Evolutionary conservation across 2,329 filamentous ascomycete species (phyloP).

Genomic region (Helminthosporium solani): DNA sequence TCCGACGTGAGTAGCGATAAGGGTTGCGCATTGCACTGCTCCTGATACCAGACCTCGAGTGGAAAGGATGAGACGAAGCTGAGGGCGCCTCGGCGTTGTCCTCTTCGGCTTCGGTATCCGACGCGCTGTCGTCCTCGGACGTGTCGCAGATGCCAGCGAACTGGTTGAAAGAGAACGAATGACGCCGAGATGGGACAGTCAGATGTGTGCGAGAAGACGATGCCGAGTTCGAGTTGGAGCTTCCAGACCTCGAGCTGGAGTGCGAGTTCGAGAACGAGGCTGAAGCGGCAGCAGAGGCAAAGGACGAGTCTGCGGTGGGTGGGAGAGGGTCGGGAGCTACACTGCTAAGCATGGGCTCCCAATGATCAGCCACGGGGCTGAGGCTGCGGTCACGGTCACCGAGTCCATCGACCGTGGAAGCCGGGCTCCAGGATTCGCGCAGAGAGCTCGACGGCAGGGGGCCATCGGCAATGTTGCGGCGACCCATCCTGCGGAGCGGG

Average conservation of each 20-base stretch:
- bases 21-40: constrained; percentile 23
- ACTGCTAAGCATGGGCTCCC: constrained; percentile 79
- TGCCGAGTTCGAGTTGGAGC: constrained; percentile 49
- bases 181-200: constrained; percentile 38
- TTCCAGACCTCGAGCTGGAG: constrained; percentile 46
- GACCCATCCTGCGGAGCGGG: constrained; percentile 41
- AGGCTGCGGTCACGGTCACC: constrained; percentile 82
- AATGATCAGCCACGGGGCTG: constrained; percentile 63
- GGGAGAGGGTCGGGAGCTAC: constrained; percentile 79
- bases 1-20: constrained; percentile 28
- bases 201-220: constrained; percentile 41
- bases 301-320: constrained; percentile 79
- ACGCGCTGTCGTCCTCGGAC: constrained; percentile 43
- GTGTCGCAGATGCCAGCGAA: constrained; percentile 56
- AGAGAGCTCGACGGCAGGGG: constrained; percentile 40
- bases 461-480: constrained; percentile 39
- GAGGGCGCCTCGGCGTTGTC: constrained; percentile 20
- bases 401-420: constrained; percentile 63
- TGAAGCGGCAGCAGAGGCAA: constrained; percentile 65
- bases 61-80: neutral
- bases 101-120: constrained; percentile 57
- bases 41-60: constrained; percentile 13
- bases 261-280: constrained; percentile 49
- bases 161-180: constrained; percentile 46
- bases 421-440: constrained; percentile 42